Evolutionary conservation across 2,329 filamentous ascomycete genomes (phyloP).

Genomic region (Hirsutella thompsonii): DNA sequence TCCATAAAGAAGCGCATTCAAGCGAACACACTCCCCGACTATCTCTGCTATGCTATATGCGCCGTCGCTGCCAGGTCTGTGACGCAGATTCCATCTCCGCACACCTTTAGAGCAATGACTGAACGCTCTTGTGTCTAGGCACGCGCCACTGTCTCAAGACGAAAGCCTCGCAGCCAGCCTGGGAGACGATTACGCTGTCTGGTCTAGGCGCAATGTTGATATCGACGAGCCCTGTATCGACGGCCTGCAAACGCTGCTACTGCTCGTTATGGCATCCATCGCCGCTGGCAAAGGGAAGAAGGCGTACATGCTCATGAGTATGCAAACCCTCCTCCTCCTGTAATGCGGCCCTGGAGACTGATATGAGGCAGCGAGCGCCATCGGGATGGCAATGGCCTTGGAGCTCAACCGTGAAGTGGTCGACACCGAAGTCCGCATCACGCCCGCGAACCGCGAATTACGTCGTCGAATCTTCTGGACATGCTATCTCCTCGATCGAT

Average conservation of each 20-base stretch:
- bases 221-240: slow-evolving; percentile 73
- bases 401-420: slow-evolving; percentile 68
- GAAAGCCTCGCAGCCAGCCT: slow-evolving; percentile 54
- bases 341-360: background rate
- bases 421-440: slow-evolving; percentile 47
- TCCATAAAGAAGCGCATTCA: slow-evolving; percentile 60
- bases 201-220: slow-evolving; percentile 58
- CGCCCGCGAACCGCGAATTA: slow-evolving; percentile 59
- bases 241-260: slow-evolving; percentile 58
- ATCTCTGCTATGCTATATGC: slow-evolving; percentile 43
- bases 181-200: slow-evolving; percentile 61
- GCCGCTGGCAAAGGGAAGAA: slow-evolving; percentile 72
- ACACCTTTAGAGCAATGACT: background rate
- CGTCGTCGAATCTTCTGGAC: slow-evolving; percentile 78
- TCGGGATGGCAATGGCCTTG: slow-evolving; percentile 73
- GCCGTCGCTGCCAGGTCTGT: slow-evolving; percentile 49
- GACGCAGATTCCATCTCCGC: background rate
- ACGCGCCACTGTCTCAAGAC: slow-evolving; percentile 53
- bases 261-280: slow-evolving; percentile 64
- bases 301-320: slow-evolving; percentile 77
- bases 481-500: slow-evolving; percentile 78
- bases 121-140: slow-evolving; percentile 28
- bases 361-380: slow-evolving; percentile 14
- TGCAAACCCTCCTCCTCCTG: slow-evolving; percentile 6
- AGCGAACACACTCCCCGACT: slow-evolving; percentile 48